phyloP scores from a whole-genome alignment of 2,329 filamentous ascomycete genomes.

The Sarocladiaceae sp. region DNA sequence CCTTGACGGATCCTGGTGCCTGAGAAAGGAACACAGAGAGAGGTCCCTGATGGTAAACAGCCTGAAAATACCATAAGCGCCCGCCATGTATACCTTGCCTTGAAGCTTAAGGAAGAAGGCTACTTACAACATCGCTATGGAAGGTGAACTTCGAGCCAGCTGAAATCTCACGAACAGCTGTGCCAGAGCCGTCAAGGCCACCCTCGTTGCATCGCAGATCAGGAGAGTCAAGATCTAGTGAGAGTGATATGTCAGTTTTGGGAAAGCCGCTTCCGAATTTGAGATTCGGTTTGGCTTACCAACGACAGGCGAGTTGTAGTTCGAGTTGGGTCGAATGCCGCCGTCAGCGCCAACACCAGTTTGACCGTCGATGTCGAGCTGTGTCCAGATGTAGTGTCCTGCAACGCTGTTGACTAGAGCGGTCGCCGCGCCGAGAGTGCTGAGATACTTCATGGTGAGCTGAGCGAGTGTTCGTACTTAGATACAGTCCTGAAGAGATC shows the following conservation, averaged over 20 bases:
- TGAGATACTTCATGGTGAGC: constrained; percentile 11
- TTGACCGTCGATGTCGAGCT: constrained; percentile 20
- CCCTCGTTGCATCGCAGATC: constrained; percentile 35
- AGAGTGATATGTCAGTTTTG: background rate
- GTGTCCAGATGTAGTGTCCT: constrained; percentile 26
- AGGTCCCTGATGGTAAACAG: constrained; percentile 35
- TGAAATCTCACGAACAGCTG: constrained; percentile 26
- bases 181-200: constrained; percentile 23
- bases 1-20: constrained; percentile 27
- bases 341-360: constrained; percentile 25
- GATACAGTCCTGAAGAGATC: too few species aligned
- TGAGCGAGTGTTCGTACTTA: background rate
- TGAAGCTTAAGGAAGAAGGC: background rate
- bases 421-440: constrained; percentile 5
- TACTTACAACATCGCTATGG: constrained; percentile 25
- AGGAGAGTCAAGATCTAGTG: constrained; percentile 28
- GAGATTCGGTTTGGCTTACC: too few species aligned
- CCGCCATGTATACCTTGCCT: background rate
- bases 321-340: constrained; percentile 32
- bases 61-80: constrained; percentile 13
- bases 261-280: too few species aligned
- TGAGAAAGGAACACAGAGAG: constrained; percentile 31
- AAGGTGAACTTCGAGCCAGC: constrained; percentile 32
- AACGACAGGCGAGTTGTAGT: constrained; percentile 32
- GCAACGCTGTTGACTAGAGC: constrained; percentile 12